Percentiles rank a stretch among this genome's conserved stretches.
Evolutionary conservation across 306 rosid species (phyloP).

Genomic region (Castanospermum australe): DNA sequence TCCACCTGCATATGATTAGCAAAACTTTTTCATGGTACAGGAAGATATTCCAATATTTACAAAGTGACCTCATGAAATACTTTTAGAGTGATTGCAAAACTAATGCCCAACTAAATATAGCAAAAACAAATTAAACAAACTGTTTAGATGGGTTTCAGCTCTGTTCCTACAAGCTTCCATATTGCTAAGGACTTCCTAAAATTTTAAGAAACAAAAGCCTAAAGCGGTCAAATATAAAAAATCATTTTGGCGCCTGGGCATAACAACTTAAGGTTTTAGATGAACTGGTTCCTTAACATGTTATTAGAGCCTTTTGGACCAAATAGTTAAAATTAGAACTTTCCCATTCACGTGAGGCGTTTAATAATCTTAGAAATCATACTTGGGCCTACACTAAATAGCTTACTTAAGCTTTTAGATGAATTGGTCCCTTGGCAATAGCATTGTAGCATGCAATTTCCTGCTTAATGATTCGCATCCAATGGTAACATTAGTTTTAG

Average conservation of each 20-base stretch:
- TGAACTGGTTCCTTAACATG: background rate
- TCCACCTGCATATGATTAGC: constrained; percentile 46
- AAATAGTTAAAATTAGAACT: background rate
- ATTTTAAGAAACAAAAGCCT: background rate
- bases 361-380: background rate
- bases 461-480: background rate
- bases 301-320: background rate
- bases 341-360: background rate
- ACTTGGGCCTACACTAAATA: background rate
- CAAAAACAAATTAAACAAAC: background rate
- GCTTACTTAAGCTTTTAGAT: background rate
- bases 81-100: background rate
- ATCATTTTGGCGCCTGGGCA: background rate
- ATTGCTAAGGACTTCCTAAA: background rate
- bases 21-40: background rate
- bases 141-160: background rate
- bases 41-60: background rate
- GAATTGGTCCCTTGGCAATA: background rate
- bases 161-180: background rate
- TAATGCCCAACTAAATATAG: background rate
- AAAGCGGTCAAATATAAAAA: background rate
- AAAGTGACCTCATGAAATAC: constrained; percentile 4
- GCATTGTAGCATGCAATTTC: constrained; percentile 10
- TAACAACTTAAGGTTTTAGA: background rate
- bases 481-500: background rate